phyloP scores from a whole-genome alignment of 1,139 yeast species.

The Suhomyces bokatorum region DNA sequence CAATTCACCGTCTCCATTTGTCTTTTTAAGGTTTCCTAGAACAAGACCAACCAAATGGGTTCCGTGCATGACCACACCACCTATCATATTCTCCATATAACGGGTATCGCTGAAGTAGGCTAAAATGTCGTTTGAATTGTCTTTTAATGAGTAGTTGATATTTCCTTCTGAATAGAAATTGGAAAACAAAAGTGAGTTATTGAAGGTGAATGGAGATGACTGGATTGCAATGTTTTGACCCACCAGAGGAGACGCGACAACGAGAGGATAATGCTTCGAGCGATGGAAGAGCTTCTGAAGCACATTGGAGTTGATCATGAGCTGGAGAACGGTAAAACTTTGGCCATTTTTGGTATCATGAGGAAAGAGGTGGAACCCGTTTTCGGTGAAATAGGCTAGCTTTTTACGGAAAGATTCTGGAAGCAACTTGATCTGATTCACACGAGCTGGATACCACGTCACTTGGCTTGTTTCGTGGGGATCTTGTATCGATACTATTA shows the following conservation, averaged over 20 bases:
- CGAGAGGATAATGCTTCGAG: slow-evolving; percentile 1
- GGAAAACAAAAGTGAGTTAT: slow-evolving; percentile 57
- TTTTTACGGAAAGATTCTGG: slow-evolving; percentile 5
- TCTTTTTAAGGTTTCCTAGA: slow-evolving; percentile 49
- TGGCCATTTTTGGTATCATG: slow-evolving; percentile 19
- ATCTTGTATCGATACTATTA: slow-evolving; percentile 19
- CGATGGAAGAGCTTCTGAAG: slow-evolving; percentile 24
- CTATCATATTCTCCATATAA: slow-evolving; percentile 66
- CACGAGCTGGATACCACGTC: slow-evolving; percentile 24
- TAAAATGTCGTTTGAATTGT: not conserved
- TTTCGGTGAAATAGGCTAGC: slow-evolving; percentile 20
- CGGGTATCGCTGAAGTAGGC: slow-evolving; percentile 51
- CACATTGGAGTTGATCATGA: not conserved
- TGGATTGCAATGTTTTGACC: slow-evolving; percentile 26
- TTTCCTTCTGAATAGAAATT: slow-evolving; percentile 49
- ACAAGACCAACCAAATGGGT: slow-evolving; percentile 47
- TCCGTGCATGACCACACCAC: slow-evolving; percentile 44
- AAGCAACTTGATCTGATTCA: slow-evolving; percentile 7
- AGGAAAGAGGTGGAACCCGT: slow-evolving; percentile 34
- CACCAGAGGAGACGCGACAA: not conserved
- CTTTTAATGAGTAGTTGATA: slow-evolving; percentile 31
- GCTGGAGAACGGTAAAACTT: not conserved
- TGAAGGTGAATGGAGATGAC: slow-evolving; percentile 58
- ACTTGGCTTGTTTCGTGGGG: slow-evolving; percentile 9
- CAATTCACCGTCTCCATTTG: slow-evolving; percentile 64